Conservation (phyloP, 2,329 filamentous ascomycete species). For the Fusarium newnesense region DNA sequence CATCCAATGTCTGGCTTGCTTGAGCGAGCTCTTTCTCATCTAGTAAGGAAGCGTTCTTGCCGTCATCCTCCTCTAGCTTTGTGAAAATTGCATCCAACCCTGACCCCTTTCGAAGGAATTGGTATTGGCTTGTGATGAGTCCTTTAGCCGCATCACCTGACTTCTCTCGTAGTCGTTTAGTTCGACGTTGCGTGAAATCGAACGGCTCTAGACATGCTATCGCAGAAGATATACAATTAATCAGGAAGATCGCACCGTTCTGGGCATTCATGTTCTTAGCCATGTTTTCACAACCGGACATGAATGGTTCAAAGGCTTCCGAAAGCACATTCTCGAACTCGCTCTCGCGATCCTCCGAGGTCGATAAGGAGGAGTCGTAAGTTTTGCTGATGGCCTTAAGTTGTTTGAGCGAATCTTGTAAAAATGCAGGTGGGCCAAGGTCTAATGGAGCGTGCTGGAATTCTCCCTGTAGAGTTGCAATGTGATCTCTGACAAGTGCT, state of each 20-base stretch:
- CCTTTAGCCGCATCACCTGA: conserved; percentile 65
- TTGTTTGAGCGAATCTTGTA: conserved; percentile 82
- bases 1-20: conserved; percentile 82
- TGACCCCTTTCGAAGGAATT: conserved; percentile 79
- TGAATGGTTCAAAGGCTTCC: conserved; percentile 87
- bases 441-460: conserved; percentile 77
- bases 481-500: conserved; percentile 81
- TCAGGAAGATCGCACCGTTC: conserved; percentile 72
- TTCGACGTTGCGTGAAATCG: conserved; percentile 70
- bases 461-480: conserved; percentile 78
- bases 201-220: conserved; percentile 66
- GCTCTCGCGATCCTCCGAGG: conserved; percentile 66
- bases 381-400: conserved; percentile 84
- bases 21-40: conserved; percentile 64
- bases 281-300: conserved; percentile 78
- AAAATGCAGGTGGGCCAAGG: conserved; percentile 80
- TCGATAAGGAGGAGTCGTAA: conserved; percentile 82
- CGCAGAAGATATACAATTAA: conserved; percentile 76
- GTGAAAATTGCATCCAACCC: conserved; percentile 74
- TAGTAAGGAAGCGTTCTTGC: conserved; percentile 54
- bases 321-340: conserved; percentile 80
- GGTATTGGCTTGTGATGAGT: conserved; percentile 75
- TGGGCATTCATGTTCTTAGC: conserved; percentile 69
- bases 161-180: conserved; percentile 64
- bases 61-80: conserved; percentile 57